Evolutionary conservation across 352 stramenopile species (phyloP).

Genomic region (Pythium phragmitis): DNA sequence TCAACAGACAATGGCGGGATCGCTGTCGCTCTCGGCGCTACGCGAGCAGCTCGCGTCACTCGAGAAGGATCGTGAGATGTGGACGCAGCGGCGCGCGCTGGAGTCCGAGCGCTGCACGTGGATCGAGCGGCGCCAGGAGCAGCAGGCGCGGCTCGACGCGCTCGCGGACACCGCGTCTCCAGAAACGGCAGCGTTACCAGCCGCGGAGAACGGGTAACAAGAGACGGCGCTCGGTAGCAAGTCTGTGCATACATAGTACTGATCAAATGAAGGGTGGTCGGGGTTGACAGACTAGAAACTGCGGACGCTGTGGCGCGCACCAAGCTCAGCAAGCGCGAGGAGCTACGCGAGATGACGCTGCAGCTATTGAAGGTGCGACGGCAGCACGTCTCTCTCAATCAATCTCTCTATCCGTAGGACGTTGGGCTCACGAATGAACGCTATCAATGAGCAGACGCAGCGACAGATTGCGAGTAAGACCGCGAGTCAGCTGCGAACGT

Average conservation of each 20-base stretch:
- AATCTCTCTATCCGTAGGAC: not conserved
- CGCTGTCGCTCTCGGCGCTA: slow-evolving; percentile 16
- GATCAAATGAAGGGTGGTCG: not conserved
- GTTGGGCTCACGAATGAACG: not conserved
- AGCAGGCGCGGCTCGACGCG: not conserved
- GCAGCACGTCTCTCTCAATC: not conserved
- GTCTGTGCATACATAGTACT: not conserved
- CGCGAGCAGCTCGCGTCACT: slow-evolving; percentile 17
- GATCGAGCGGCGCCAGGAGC: slow-evolving; percentile 12
- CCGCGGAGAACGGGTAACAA: not conserved
- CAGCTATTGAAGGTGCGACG: slow-evolving; percentile 13
- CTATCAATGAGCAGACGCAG: slow-evolving; percentile 11
- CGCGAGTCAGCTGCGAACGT: slow-evolving; percentile 14
- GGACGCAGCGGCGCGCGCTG: not conserved
- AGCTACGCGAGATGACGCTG: slow-evolving; percentile 19
- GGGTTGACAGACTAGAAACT: not conserved
- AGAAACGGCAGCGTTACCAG: not conserved
- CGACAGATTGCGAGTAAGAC: slow-evolving; percentile 18
- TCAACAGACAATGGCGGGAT: not conserved
- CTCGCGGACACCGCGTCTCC: not conserved
- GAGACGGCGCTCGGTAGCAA: too few relatives aligned
- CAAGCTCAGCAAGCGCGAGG: slow-evolving; percentile 12
- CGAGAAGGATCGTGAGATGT: slow-evolving; percentile 10
- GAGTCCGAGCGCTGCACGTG: slow-evolving; percentile 6
- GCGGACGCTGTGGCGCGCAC: not conserved